Evolutionary conservation across 75 land plant genomes (phyloP).

Genomic region (Larix kaempferi): DNA sequence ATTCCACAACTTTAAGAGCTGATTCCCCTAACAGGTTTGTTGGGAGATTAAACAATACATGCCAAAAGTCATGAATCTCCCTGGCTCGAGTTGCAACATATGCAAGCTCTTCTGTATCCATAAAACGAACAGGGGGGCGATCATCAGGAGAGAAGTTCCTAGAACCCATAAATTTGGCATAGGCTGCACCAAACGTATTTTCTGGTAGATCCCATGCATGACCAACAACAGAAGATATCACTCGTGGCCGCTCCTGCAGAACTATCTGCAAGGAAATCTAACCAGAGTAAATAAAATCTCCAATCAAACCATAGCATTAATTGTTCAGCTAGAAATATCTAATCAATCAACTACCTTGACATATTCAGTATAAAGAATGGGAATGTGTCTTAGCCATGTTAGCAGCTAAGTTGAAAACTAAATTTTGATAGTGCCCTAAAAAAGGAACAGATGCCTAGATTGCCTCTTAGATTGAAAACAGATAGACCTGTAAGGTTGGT

Average conservation of each 20-base stretch:
- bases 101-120: constrained; percentile 94
- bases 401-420: neutral
- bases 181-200: constrained; percentile 91
- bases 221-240: constrained; percentile 59
- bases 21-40: constrained; percentile 91
- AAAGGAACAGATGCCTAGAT: neutral
- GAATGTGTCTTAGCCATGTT: neutral
- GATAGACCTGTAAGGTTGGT: neutral
- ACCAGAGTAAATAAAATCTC: neutral
- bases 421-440: neutral
- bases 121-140: constrained; percentile 90
- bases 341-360: neutral
- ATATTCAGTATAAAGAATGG: neutral
- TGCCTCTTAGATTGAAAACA: neutral
- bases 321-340: neutral
- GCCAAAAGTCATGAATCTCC: constrained; percentile 99
- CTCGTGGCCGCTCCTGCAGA: constrained; percentile 74
- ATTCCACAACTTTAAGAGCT: constrained; percentile 91
- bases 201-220: constrained; percentile 92
- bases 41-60: constrained; percentile 85
- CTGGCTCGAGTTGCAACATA: constrained; percentile 94
- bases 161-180: constrained; percentile 95
- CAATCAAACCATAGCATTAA: neutral
- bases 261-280: constrained; percentile 41
- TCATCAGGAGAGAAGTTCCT: constrained; percentile 98